Evolutionary conservation across 495 filamentous ascomycete species (phyloP).

Genomic region (Aspergillus sclerotiicarbonarius): DNA sequence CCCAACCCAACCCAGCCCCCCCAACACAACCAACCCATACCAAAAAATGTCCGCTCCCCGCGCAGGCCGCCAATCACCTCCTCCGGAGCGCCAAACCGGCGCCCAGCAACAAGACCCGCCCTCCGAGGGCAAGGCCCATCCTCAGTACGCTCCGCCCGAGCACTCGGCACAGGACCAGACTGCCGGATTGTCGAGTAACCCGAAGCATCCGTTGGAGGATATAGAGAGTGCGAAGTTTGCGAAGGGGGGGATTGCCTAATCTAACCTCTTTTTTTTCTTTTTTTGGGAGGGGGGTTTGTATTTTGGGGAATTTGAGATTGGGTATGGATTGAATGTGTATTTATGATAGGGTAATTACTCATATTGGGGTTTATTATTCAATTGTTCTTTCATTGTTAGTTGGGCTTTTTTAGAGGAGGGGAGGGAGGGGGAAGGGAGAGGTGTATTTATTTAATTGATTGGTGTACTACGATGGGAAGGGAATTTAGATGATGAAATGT

Average conservation of each 20-base stretch:
- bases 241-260: constrained; percentile 34
- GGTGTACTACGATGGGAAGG: no score
- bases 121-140: constrained; percentile 56
- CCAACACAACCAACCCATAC: constrained; percentile 2
- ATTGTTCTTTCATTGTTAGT: no score
- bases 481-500: no score
- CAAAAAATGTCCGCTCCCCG: constrained; percentile 37
- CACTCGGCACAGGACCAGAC: constrained; percentile 32
- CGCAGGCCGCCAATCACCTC: constrained; percentile 77
- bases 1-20: no score
- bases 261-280: not conserved
- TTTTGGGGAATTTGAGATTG: not conserved
- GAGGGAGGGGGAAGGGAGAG: no score
- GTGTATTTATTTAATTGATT: no score
- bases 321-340: not conserved
- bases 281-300: not conserved
- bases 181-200: constrained; percentile 56
- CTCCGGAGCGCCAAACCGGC: constrained; percentile 65
- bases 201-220: constrained; percentile 65
- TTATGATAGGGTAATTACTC: not conserved
- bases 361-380: no score
- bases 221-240: constrained; percentile 62
- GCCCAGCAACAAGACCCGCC: constrained; percentile 59
- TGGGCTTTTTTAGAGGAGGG: no score
- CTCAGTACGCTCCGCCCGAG: constrained; percentile 31